Evolutionary conservation across 345 rosid species (phyloP).

Genomic region (Brassica carinata): DNA sequence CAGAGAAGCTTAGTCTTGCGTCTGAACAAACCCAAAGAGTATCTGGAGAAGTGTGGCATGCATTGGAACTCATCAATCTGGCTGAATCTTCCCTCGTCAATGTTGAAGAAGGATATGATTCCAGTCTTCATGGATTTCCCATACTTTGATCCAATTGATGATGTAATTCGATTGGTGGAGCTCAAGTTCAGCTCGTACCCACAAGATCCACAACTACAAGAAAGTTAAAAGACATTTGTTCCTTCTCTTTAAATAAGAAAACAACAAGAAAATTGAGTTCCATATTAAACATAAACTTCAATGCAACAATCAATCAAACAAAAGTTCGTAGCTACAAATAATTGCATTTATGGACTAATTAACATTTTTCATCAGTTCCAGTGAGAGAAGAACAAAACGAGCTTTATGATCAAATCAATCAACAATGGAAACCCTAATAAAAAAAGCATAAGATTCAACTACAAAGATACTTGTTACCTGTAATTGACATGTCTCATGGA

Average conservation of each 20-base stretch:
- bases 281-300: neutral
- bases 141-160: constrained; percentile 81
- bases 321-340: constrained; percentile 12
- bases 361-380: neutral
- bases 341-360: neutral
- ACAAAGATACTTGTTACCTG: constrained; percentile 5
- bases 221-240: neutral
- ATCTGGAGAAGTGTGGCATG: constrained; percentile 68
- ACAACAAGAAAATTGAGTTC: neutral
- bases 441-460: neutral
- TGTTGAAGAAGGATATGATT: constrained; percentile 73
- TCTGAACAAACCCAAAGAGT: constrained; percentile 65
- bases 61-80: constrained; percentile 84
- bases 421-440: neutral
- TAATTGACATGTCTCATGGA: constrained; percentile 41
- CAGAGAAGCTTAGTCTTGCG: constrained; percentile 87
- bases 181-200: constrained; percentile 87
- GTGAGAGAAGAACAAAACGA: neutral
- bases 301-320: neutral
- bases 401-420: neutral
- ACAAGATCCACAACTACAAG: constrained; percentile 91
- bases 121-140: constrained; percentile 94
- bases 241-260: neutral
- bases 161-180: constrained; percentile 84
- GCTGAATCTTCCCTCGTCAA: constrained; percentile 86